phyloP scores from a whole-genome alignment of 2,329 filamentous ascomycete genomes.

The Penicillium brevicompactum region DNA sequence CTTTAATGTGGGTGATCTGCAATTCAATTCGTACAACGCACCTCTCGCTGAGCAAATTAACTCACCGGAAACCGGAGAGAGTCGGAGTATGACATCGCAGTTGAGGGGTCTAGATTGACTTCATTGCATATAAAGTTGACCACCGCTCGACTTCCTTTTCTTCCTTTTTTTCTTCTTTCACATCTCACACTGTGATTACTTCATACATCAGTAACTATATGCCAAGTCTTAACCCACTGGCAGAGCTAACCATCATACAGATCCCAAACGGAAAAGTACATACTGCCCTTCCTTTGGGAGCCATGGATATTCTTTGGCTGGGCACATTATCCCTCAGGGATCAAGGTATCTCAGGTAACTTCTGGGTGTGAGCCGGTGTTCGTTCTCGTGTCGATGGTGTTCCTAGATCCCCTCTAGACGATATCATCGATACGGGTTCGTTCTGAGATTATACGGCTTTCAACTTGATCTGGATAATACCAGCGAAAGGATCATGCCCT shows the following conservation, averaged over 20 bases:
- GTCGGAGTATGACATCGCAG: conserved; percentile 12
- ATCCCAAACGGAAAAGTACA: conserved; percentile 24
- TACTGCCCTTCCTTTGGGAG: conserved; percentile 32
- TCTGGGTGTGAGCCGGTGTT: conserved; percentile 68
- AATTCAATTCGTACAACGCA: conserved; percentile 4
- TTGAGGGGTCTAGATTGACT: conserved; percentile 22
- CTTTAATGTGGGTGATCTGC: not conserved
- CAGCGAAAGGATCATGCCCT: conserved; percentile 99
- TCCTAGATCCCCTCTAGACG: conserved; percentile 18
- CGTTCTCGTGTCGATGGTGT: conserved; percentile 41
- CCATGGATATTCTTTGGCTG: conserved; percentile 43
- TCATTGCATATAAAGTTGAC: conserved; percentile 40
- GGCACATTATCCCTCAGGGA: conserved; percentile 40
- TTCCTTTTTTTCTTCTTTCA: conserved; percentile 11
- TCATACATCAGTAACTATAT: conserved; percentile 21
- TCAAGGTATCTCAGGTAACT: conserved; percentile 53
- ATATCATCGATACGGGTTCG: conserved; percentile 30
- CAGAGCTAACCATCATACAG: conserved; percentile 19
- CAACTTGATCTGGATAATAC: conserved; percentile 99
- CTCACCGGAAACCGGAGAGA: conserved; percentile 22
- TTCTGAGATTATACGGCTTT: conserved; percentile 81
- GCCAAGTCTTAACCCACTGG: not conserved
- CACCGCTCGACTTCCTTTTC: conserved; percentile 19
- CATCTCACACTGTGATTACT: conserved; percentile 8
- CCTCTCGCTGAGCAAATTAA: not conserved